Base-by-base conservation (phyloP, 306 rosid species). In the Quercus mongolica region DNA sequence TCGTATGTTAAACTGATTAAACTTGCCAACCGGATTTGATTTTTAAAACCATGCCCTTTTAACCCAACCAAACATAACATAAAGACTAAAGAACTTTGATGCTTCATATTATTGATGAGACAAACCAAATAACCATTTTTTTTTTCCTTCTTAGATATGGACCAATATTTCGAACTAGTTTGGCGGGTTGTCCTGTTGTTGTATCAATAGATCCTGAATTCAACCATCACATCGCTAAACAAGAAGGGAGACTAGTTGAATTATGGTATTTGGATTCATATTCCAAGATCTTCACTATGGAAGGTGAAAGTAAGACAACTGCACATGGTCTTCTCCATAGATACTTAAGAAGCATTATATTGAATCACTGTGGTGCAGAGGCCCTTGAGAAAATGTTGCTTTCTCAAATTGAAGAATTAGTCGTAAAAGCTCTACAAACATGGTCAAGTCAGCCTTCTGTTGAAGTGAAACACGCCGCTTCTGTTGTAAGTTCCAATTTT, bases 181-280 rank as follows among this genome's bases (percentile, higher is more conserved):
- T 87, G 18, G 56, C 33, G 9, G 86, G 84, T 69, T 56, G 76
- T 25, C 79, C 85, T 9, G 75, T 76, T 2, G 69, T 87, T 0
- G 58, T 87, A 5, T 79, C 90, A 5, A 82, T 77, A 0, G 86
- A 87, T 65, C 82, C 83, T 0, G 86, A 84, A 11, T 55, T 81
- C 64, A 87, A 87, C 33, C 61, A 33, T 38, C 73, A 44, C 61
- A 61, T 81, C 0, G 19, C 80, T 25, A 21, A 49, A 5, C 86
- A 84, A 81, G 90, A 87, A 76, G 90, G 90, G 25, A 87, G 18
- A 57, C 17, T 73, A 5, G 83, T 79, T 56, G 90, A 87, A 41
- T 1, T 79, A 0, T 81, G 80, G 81, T 84, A 84, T 77, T 1
- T 87, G 67, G 88, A 81, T 61, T 76, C 86, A 8, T 75, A 76